These are phyloP conservation scores for Aaosphaeria arxii DNA, from an alignment of 2,329 filamentous ascomycete species.

Conservation along the genomic window DNA sequence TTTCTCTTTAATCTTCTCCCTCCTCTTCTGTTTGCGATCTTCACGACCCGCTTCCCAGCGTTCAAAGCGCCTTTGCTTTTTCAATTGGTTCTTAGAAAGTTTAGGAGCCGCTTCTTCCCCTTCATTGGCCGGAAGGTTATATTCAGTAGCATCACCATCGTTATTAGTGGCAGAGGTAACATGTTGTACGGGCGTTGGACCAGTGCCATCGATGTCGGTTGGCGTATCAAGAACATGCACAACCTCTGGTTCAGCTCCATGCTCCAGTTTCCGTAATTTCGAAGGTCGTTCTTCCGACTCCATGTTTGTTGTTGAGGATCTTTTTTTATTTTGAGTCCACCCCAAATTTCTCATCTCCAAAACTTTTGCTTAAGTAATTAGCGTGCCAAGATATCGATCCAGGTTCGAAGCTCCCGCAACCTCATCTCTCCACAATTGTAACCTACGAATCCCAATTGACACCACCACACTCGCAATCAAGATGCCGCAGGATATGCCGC, in stretches of 20 bases:
- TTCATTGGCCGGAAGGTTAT: neutral
- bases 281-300: slow-evolving; percentile 54
- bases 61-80: slow-evolving; percentile 70
- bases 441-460: slow-evolving; percentile 21
- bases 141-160: neutral
- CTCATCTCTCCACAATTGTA: slow-evolving; percentile 25
- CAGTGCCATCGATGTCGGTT: too few relatives aligned
- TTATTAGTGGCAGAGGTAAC: neutral
- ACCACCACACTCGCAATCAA: slow-evolving; percentile 38
- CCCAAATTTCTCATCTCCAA: neutral
- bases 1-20: slow-evolving; percentile 54
- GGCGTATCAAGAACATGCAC: too few relatives aligned
- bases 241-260: slow-evolving; percentile 12
- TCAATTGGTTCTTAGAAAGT: slow-evolving; percentile 82
- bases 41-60: slow-evolving; percentile 72
- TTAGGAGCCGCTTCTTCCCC: slow-evolving; percentile 14
- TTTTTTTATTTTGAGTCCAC: neutral
- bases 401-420: slow-evolving; percentile 7
- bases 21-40: slow-evolving; percentile 56
- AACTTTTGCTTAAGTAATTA: neutral
- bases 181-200: too few relatives aligned
- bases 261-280: slow-evolving; percentile 54
- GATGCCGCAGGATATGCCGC: slow-evolving; percentile 99
- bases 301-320: slow-evolving; percentile 39
- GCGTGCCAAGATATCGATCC: neutral